These are phyloP conservation scores for Dimocarpus longan DNA, from an alignment of 345 rosid genomes.

Conservation along the genomic window DNA sequence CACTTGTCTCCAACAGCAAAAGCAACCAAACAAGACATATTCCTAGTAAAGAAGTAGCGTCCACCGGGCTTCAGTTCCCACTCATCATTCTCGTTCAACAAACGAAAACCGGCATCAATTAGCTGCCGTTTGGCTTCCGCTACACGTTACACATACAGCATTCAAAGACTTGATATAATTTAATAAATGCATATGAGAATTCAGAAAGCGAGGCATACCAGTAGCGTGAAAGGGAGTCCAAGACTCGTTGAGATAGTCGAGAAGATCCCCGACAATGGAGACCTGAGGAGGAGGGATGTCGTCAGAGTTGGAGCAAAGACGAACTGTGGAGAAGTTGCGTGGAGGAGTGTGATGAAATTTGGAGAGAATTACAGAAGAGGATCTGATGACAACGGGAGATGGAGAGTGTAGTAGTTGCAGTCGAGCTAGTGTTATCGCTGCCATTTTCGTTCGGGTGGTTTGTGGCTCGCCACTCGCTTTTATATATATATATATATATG, in stretches of 20 bases:
- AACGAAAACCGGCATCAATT: conserved; percentile 69
- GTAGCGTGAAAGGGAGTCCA: conserved; percentile 98
- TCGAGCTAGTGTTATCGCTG: conserved; percentile 44
- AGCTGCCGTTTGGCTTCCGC: conserved; percentile 87
- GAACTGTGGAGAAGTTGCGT: conserved; percentile 37
- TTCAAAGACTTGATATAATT: too few relatives aligned
- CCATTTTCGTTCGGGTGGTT: conserved; percentile 31
- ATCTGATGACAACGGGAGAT: conserved; percentile 31
- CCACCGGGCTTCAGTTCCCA: conserved; percentile 95
- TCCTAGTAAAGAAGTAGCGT: conserved; percentile 88
- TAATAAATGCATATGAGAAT: too few relatives aligned
- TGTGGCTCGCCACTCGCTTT: background rate
- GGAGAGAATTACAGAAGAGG: conserved; percentile 31
- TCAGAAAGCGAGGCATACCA: conserved; percentile 34
- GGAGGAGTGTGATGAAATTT: conserved; percentile 18
- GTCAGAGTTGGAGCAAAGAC: conserved; percentile 35
- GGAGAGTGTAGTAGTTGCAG: conserved; percentile 45
- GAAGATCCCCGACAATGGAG: conserved; percentile 63
- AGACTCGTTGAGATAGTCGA: conserved; percentile 86
- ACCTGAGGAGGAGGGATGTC: background rate
- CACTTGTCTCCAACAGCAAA: conserved; percentile 91
- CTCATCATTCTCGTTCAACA: conserved; percentile 75
- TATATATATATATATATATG: too few relatives aligned
- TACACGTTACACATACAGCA: conserved; percentile 22
- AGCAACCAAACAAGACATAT: conserved; percentile 93